A percentile compares a stretch with the other conserved stretches of the same genome.
Evolutionary conservation across 2,329 filamentous ascomycete genomes (phyloP).

Genomic region (Calonectria pauciramosa): DNA sequence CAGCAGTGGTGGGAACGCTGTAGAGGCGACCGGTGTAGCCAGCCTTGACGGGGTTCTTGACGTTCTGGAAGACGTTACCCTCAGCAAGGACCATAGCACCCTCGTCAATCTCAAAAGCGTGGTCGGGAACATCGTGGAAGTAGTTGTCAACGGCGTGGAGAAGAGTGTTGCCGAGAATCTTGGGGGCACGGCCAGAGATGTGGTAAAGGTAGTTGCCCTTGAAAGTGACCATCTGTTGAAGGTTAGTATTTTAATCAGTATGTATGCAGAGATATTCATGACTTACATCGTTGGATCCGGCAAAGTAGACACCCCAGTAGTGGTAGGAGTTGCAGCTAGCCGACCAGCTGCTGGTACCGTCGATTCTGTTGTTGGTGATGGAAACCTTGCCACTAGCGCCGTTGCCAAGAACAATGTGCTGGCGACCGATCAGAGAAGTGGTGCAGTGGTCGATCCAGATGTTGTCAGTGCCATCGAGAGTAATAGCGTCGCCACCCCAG

Average conservation of each 20-base stretch:
- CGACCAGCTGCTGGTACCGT: slow-evolving; percentile 66
- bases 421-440: slow-evolving; percentile 68
- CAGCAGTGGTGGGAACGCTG: slow-evolving; percentile 43
- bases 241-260: neutral
- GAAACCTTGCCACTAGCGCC: slow-evolving; percentile 65
- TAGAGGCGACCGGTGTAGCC: slow-evolving; percentile 47
- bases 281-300: slow-evolving; percentile 62
- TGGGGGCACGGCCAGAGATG: slow-evolving; percentile 67
- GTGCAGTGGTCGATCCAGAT: slow-evolving; percentile 66
- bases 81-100: slow-evolving; percentile 63
- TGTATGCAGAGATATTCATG: neutral
- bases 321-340: slow-evolving; percentile 69
- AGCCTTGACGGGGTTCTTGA: slow-evolving; percentile 56
- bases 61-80: slow-evolving; percentile 69
- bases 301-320: slow-evolving; percentile 70
- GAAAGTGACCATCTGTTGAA: slow-evolving; percentile 58
- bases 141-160: slow-evolving; percentile 73
- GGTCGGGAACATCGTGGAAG: slow-evolving; percentile 65
- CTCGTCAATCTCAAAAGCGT: slow-evolving; percentile 65
- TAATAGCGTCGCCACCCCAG: slow-evolving; percentile 71
- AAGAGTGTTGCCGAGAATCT: slow-evolving; percentile 66
- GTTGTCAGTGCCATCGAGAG: slow-evolving; percentile 59
- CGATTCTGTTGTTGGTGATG: slow-evolving; percentile 70
- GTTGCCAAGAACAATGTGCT: slow-evolving; percentile 70
- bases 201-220: slow-evolving; percentile 72